Evolutionary conservation across 106 monocot species (phyloP), one percentile per base, ranked within the genome.

Genomic region (Acorus calamus): DNA sequence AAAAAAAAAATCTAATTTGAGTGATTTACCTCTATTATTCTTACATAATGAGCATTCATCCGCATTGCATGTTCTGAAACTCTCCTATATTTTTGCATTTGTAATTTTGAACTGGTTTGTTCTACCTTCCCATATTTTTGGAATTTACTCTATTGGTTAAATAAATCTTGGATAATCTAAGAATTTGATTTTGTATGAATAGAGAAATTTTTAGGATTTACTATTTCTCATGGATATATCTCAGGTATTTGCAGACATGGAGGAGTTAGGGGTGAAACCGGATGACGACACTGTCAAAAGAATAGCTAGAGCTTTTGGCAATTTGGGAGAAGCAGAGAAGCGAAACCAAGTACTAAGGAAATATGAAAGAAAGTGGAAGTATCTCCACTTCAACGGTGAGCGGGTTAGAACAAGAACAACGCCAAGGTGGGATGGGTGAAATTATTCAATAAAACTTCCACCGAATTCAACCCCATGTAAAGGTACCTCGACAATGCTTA

Each of bases 191-290:
- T 28, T 28, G 28, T 28, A 28, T 1, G 1, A 28, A 28, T 1
- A 28, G 28, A 28, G 28, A 28, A 28, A 28, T 28, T 28, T 28
- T 28, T 28, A 28, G 28, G 28, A 28, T 14, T 44, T 14, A n/a
- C 54, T 13, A 10, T 50, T 14, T 42, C 12, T 66, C 57, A 53
- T 49, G 50, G 43, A 47, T n/a, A 55, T 71, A 69, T 70, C 11
- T 43, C 64, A 93, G 93, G 76, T 92, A 41, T 98, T 92, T 79
- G 79, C 79, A 53, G 92, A 98, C 71, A 92, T 96, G 96, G 96
- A 98, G 61, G 96, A 98, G 59, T 57, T 92, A 13, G 84, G 83
- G 14, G 81, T 98, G 56, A 80, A 77, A 69, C 96, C 92, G 28
- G 88, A 98, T 62, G 85, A 80, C 42, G 87, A 92, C 70, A 92